Conservation (phyloP, 352 stramenopile genomes). For the Halophytophthora batemanensis region DNA sequence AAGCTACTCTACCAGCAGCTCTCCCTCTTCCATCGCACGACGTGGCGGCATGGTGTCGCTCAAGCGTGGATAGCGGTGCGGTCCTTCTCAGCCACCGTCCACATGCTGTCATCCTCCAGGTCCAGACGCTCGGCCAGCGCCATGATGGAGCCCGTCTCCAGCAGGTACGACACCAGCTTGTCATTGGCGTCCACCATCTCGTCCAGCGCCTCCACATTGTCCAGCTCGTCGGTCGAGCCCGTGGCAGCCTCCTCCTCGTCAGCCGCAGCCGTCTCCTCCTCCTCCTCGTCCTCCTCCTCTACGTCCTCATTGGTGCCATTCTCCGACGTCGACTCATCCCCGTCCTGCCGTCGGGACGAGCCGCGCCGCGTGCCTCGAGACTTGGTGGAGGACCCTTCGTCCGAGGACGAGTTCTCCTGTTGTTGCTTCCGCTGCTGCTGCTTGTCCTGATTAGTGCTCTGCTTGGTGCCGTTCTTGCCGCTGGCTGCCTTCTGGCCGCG, state of each 20-base stretch:
- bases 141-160: conserved; percentile 86
- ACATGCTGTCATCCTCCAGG: conserved; percentile 81
- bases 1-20: too few relatives aligned
- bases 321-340: conserved; percentile 54
- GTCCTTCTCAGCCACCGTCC: conserved; percentile 84
- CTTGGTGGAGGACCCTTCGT: conserved; percentile 44
- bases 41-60: conserved; percentile 13
- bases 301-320: conserved; percentile 38
- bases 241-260: conserved; percentile 24
- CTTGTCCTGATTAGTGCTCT: conserved; percentile 17
- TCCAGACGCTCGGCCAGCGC: conserved; percentile 77
- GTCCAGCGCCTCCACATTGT: conserved; percentile 63
- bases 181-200: conserved; percentile 85
- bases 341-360: conserved; percentile 41
- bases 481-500: conserved; percentile 32
- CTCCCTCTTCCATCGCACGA: conserved; percentile 7
- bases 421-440: conserved; percentile 34
- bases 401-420: conserved; percentile 56
- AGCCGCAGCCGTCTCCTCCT: conserved; percentile 25
- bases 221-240: conserved; percentile 33
- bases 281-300: conserved; percentile 40
- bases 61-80: conserved; percentile 79
- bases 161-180: conserved; percentile 80
- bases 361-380: conserved; percentile 19
- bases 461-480: conserved; percentile 25